Evolutionary conservation across 139 green algal genomes (phyloP), one percentile per base, ranked within the genome.

Genomic region (Closterium sp.): DNA sequence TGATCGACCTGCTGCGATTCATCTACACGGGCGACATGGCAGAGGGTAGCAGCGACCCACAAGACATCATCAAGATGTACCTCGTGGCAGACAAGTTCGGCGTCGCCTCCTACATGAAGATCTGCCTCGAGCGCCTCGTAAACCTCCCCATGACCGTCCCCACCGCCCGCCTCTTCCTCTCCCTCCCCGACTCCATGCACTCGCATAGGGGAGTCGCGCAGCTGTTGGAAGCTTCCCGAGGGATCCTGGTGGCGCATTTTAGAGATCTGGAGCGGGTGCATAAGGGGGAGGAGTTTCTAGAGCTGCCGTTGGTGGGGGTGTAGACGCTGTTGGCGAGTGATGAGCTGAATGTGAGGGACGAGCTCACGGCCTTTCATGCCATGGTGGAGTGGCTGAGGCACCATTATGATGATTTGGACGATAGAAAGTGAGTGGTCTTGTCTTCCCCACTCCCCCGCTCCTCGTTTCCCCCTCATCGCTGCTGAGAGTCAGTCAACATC

Each of bases 41-140:
- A 62, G 89, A 92, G 21, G 34, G 42, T 3, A 29, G 11, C 11
- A 92, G 86, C 24, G 89, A 92, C 89, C 89, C 89, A 0, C 62
- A 89, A 28, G 89, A 92, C 89, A 92, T 92, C 27, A 92, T 92
- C 89, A 89, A 92, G 62, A 92, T 92, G 89, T 92, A 90, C 24
- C 50, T 92, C 31, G 89, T 92, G 34, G 89, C 89, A 2, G 89
- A 92, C 70, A 92, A 92, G 70, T 92, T 92, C n/a, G 89, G 89
- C 22, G 89, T 92, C 31, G 42, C 62, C 21, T 89, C 50, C 6
- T 92, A 62, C 89, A 92, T 92, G 89, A 92, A 89, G 86, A 92
- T 92, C n/a, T 92, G 89, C 28, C 24, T 92, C 22, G 89, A 92
- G n/a, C 22, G 89, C 11, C 89, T 92, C 29, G 70, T 29, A 6